Conservation (phyloP, 2,329 filamentous ascomycete species). For the Stemphylium lycopersici region DNA sequence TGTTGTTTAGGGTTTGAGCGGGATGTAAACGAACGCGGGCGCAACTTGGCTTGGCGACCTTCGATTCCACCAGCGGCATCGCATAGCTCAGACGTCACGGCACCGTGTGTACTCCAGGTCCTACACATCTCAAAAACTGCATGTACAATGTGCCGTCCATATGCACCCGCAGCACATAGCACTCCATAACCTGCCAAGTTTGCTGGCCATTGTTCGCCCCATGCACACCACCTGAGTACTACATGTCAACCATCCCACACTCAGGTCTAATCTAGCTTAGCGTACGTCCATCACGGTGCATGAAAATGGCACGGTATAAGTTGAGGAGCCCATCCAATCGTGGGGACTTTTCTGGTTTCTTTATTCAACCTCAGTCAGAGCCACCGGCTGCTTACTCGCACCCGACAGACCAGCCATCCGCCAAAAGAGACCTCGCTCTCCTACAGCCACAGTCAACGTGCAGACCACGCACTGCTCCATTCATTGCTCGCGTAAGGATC, state of each 20-base stretch:
- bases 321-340: conserved; percentile 29
- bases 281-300: conserved; percentile 24
- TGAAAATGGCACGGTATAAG: conserved; percentile 16
- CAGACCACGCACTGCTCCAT: conserved; percentile 39
- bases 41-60: conserved; percentile 15
- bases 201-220: background rate
- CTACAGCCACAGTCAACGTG: conserved; percentile 30
- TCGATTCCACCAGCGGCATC: background rate
- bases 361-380: conserved; percentile 21
- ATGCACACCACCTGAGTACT: conserved; percentile 13
- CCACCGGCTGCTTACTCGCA: conserved; percentile 7
- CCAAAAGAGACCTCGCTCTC: conserved; percentile 30
- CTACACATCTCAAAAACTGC: no score
- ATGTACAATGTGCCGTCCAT: background rate
- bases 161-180: no score
- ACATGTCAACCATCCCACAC: conserved; percentile 10
- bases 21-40: conserved; percentile 20
- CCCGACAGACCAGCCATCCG: conserved; percentile 17
- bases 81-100: background rate
- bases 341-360: conserved; percentile 30
- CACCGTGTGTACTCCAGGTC: no score
- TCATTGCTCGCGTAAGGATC: conserved; percentile 43
- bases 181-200: background rate
- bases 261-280: conserved; percentile 9
- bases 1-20: conserved; percentile 30